Conservation (phyloP, 305 asterid species). For the Lippia alba region DNA sequence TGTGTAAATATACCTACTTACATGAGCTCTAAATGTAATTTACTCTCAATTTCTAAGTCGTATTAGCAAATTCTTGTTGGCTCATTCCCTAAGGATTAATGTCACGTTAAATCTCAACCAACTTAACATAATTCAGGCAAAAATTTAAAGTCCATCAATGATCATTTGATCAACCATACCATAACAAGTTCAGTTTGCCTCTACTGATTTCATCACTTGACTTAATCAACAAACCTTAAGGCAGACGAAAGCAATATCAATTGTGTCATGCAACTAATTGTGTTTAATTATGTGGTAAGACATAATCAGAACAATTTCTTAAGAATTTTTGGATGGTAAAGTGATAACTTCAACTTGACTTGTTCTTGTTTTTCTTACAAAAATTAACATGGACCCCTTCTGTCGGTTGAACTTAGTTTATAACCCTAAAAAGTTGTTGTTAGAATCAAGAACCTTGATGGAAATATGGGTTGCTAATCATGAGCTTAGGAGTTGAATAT, state of each 20-base stretch:
- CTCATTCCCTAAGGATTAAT: too few species aligned
- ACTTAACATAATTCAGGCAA: too few species aligned
- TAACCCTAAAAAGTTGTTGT: neutral
- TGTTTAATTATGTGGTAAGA: neutral
- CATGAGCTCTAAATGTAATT: too few species aligned
- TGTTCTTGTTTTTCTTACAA: neutral
- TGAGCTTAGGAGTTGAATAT: constrained; percentile 8
- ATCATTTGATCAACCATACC: too few species aligned
- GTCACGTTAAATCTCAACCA: too few species aligned
- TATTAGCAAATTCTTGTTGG: too few species aligned
- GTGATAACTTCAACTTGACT: constrained; percentile 4
- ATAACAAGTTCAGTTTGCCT: too few species aligned
- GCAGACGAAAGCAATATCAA: neutral
- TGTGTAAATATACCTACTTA: too few species aligned
- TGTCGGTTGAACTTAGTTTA: neutral
- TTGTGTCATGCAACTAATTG: neutral
- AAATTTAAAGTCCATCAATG: too few species aligned
- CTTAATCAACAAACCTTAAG: neutral
- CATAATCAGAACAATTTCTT: neutral
- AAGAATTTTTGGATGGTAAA: constrained; percentile 5
- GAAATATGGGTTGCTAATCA: constrained; percentile 17
- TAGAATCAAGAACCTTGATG: neutral
- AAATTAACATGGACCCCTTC: neutral
- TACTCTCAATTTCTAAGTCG: too few species aligned
- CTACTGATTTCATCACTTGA: neutral